These are phyloP conservation scores for Arachis monticola DNA, from an alignment of 331 rosid species.

Conservation along the genomic window DNA sequence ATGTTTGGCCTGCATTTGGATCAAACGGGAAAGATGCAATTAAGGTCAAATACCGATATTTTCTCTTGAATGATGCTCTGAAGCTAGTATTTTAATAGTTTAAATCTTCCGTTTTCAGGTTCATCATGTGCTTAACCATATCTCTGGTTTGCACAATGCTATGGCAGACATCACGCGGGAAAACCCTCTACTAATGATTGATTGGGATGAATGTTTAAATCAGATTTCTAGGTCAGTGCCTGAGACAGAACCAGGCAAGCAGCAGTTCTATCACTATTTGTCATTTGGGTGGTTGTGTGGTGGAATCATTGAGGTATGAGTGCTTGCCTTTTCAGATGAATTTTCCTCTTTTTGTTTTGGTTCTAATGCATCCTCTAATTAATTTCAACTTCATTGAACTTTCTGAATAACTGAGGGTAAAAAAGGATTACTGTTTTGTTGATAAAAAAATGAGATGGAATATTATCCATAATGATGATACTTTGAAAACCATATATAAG, in stretches of 20 bases:
- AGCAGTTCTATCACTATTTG: conserved; percentile 86
- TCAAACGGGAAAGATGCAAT: conserved; percentile 74
- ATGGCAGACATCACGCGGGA: conserved; percentile 57
- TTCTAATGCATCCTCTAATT: background rate
- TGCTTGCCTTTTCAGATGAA: conserved; percentile 24
- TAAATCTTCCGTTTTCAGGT: conserved; percentile 55
- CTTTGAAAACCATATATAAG: conserved; percentile 26
- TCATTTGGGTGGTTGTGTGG: conserved; percentile 97
- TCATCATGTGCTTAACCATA: conserved; percentile 96
- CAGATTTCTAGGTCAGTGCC: conserved; percentile 64
- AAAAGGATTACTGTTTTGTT: background rate
- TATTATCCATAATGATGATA: background rate
- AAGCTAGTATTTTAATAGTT: conserved; percentile 36
- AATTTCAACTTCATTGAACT: conserved; percentile 16
- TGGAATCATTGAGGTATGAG: conserved; percentile 91
- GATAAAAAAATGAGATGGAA: background rate
- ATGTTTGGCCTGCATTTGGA: conserved; percentile 95
- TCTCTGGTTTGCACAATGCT: conserved; percentile 97
- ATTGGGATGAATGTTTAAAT: conserved; percentile 89
- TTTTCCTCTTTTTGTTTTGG: background rate
- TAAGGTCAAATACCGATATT: conserved; percentile 64
- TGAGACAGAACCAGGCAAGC: conserved; percentile 93
- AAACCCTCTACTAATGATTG: conserved; percentile 70
- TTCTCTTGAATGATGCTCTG: conserved; percentile 41
- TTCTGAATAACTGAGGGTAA: conserved; percentile 3